phyloP scores from a whole-genome alignment of 1,284 basidiomycete genomes.

The Exsudoporus floridanus region DNA sequence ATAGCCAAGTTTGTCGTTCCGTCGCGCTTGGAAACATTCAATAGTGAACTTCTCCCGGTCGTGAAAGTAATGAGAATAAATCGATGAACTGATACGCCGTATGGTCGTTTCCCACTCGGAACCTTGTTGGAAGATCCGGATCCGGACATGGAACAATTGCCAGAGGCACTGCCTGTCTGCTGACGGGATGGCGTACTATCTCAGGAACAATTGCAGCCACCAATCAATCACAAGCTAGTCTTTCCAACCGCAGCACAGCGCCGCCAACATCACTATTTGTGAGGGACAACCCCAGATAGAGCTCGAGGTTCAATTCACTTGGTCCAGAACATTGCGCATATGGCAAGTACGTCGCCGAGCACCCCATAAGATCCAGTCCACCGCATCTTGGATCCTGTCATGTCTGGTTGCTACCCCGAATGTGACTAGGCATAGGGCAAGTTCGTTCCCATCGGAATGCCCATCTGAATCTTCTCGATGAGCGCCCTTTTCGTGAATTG shows the following conservation, averaged over 20 bases:
- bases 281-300: slow-evolving; percentile 28
- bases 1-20: slow-evolving; percentile 12
- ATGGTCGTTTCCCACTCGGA: slow-evolving; percentile 29
- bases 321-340: slow-evolving; percentile 39
- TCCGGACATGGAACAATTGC: slow-evolving; percentile 33
- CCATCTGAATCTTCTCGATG: slow-evolving; percentile 80
- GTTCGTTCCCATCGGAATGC: slow-evolving; percentile 58
- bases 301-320: slow-evolving; percentile 22
- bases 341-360: slow-evolving; percentile 42
- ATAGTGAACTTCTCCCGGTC: slow-evolving; percentile 29
- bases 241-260: slow-evolving; percentile 28
- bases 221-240: slow-evolving; percentile 29
- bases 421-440: slow-evolving; percentile 33
- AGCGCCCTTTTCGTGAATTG: slow-evolving; percentile 93
- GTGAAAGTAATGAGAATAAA: slow-evolving; percentile 26
- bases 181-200: slow-evolving; percentile 19
- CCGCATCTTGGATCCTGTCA: slow-evolving; percentile 30
- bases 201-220: slow-evolving; percentile 35
- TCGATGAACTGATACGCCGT: slow-evolving; percentile 25
- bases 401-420: slow-evolving; percentile 32
- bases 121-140: slow-evolving; percentile 37
- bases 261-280: slow-evolving; percentile 13
- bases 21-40: slow-evolving; percentile 20
- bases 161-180: slow-evolving; percentile 31
- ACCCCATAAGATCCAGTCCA: slow-evolving; percentile 30